These are phyloP conservation scores for Rhizoclosmatium sp. DNA, from an alignment of 192 early-diverging fungal genomes.

Conservation along the genomic window DNA sequence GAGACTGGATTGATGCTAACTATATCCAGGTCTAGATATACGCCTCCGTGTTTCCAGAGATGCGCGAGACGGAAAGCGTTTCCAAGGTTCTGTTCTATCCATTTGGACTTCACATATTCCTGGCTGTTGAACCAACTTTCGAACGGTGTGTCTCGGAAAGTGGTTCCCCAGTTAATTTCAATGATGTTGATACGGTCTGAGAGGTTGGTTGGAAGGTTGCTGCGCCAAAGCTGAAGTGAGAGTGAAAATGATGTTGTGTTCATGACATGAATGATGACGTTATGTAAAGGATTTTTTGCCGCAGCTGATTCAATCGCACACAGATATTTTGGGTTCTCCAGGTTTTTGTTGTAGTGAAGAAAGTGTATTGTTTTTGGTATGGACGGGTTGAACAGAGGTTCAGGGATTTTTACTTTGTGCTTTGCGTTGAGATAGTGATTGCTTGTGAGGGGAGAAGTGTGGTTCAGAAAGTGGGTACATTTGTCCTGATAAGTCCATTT, in stretches of 20 bases:
- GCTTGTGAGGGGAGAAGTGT: neutral
- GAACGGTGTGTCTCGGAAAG: constrained; percentile 44
- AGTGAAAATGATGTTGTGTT: neutral
- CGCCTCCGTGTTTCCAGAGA: constrained; percentile 46
- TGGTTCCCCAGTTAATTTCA: constrained; percentile 24
- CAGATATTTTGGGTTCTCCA: constrained; percentile 42
- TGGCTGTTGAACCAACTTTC: constrained; percentile 35
- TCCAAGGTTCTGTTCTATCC: constrained; percentile 53
- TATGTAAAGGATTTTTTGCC: neutral
- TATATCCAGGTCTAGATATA: constrained; percentile 54
- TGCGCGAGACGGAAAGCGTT: constrained; percentile 49
- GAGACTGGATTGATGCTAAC: constrained; percentile 44
- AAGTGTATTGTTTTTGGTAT: constrained; percentile 43
- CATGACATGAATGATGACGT: neutral
- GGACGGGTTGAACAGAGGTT: neutral
- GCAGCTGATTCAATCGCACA: constrained; percentile 49
- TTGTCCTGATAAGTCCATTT: neutral
- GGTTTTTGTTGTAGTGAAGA: constrained; percentile 44
- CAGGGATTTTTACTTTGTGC: neutral
- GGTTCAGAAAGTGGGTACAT: neutral
- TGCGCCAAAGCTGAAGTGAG: neutral
- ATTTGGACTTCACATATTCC: constrained; percentile 27
- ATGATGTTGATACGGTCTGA: constrained; percentile 8
- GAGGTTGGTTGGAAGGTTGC: neutral
- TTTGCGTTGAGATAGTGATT: neutral